These are phyloP conservation scores for Geotrichum candidum DNA, from an alignment of 1,139 yeast genomes.

Conservation along the genomic window DNA sequence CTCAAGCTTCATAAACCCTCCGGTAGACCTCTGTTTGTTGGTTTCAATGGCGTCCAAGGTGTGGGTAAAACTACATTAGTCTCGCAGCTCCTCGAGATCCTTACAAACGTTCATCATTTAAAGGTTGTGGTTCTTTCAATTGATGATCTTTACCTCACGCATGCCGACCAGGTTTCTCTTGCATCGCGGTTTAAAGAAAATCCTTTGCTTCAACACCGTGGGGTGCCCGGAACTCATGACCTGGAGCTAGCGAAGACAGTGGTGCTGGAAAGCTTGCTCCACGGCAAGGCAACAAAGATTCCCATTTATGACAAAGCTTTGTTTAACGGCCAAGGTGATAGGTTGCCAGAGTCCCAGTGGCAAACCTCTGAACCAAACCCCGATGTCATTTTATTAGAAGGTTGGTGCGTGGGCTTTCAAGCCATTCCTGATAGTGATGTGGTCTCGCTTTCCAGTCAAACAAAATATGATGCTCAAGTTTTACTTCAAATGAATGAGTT, in stretches of 20 bases:
- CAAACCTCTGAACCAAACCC: neutral
- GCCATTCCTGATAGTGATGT: constrained; percentile 39
- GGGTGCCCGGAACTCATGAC: constrained; percentile 95
- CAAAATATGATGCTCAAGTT: constrained; percentile 28
- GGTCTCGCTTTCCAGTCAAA: constrained; percentile 11
- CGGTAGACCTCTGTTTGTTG: constrained; percentile 7
- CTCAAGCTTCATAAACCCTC: neutral
- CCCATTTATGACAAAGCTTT: constrained; percentile 79
- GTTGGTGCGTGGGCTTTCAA: constrained; percentile 85
- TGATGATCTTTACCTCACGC: constrained; percentile 80
- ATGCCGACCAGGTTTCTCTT: constrained; percentile 49
- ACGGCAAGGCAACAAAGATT: constrained; percentile 36
- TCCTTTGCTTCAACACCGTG: constrained; percentile 64
- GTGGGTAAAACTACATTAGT: constrained; percentile 16
- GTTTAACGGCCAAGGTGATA: constrained; percentile 74
- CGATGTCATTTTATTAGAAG: constrained; percentile 75
- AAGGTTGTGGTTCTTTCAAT: constrained; percentile 59
- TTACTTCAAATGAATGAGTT: constrained; percentile 46
- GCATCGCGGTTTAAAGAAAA: constrained; percentile 43
- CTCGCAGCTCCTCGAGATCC: neutral
- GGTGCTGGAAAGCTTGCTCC: constrained; percentile 25
- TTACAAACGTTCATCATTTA: constrained; percentile 33
- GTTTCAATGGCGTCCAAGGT: constrained; percentile 17
- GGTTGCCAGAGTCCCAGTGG: constrained; percentile 32
- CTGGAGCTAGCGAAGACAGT: constrained; percentile 38